A percentile compares a stretch with the other conserved stretches of the same genome.
Conservation (phyloP, 2,329 filamentous ascomycete species). For the Fusarium secorum region DNA sequence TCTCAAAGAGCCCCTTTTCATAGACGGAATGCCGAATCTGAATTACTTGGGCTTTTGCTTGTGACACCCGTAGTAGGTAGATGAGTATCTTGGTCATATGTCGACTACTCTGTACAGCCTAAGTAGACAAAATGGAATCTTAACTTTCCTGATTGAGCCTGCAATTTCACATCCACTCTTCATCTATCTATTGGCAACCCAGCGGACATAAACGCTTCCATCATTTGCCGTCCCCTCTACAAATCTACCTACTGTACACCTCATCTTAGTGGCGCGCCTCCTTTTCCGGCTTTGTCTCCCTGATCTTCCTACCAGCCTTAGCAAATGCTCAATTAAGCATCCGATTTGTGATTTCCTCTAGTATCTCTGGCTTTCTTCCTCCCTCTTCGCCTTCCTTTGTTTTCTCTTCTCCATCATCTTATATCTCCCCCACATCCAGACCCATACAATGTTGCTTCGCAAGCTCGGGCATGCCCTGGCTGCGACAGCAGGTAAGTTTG, state of each 20-base stretch:
- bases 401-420: background rate
- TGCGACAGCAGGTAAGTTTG: conserved; percentile 40
- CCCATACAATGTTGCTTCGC: conserved; percentile 42
- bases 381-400: background rate
- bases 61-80: background rate
- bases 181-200: conserved; percentile 1
- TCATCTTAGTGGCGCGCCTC: conserved; percentile 35
- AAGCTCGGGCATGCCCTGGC: conserved; percentile 44
- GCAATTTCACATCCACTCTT: conserved; percentile 14
- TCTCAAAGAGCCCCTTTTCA: background rate
- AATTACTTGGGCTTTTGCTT: conserved; percentile 6
- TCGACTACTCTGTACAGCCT: background rate
- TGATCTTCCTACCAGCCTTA: conserved; percentile 22
- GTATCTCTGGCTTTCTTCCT: background rate
- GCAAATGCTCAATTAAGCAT: conserved; percentile 10
- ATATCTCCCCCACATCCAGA: conserved; percentile 15
- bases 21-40: conserved; percentile 16
- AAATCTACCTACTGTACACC: background rate
- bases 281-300: conserved; percentile 34
- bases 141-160: conserved; percentile 15
- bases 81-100: background rate
- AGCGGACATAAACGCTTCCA: background rate
- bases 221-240: conserved; percentile 17
- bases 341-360: background rate
- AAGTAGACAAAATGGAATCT: conserved; percentile 11